phyloP scores from a whole-genome alignment of 257 asterid genomes.

The Ophiorrhiza pumila region DNA sequence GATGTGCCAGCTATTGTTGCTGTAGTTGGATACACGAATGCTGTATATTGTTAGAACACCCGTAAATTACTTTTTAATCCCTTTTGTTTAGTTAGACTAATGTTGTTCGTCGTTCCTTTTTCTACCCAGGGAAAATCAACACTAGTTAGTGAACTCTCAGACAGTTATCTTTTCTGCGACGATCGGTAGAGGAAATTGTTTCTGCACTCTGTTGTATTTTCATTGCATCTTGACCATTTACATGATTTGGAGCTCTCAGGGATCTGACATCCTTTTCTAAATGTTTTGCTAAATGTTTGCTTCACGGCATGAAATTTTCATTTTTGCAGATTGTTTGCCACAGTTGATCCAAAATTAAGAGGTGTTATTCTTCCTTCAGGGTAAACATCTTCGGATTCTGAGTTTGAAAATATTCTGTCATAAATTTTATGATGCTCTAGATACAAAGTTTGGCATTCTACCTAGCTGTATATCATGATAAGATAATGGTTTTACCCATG shows the following conservation, averaged over 20 bases:
- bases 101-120: slow-evolving; percentile 15
- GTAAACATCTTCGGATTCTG: slow-evolving; percentile 27
- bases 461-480: not conserved
- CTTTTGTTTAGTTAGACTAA: slow-evolving; percentile 13
- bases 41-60: slow-evolving; percentile 52
- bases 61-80: slow-evolving; percentile 18
- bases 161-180: slow-evolving; percentile 71
- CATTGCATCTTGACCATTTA: not conserved
- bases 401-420: not conserved
- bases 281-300: slow-evolving; percentile 12
- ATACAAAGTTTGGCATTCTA: not conserved
- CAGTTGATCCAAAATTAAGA: slow-evolving; percentile 91
- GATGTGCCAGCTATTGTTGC: slow-evolving; percentile 85
- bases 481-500: not conserved
- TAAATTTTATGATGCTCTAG: not conserved
- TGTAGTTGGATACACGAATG: slow-evolving; percentile 96
- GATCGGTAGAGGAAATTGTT: slow-evolving; percentile 58
- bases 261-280: slow-evolving; percentile 6
- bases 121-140: slow-evolving; percentile 86
- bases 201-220: not conserved
- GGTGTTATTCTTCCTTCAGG: slow-evolving; percentile 88
- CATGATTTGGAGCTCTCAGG: not conserved
- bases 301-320: slow-evolving; percentile 22
- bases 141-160: slow-evolving; percentile 75
- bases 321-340: slow-evolving; percentile 84